phyloP scores from a whole-genome alignment of 176 grass and related monocot species.

The Tillandsia leiboldiana region DNA sequence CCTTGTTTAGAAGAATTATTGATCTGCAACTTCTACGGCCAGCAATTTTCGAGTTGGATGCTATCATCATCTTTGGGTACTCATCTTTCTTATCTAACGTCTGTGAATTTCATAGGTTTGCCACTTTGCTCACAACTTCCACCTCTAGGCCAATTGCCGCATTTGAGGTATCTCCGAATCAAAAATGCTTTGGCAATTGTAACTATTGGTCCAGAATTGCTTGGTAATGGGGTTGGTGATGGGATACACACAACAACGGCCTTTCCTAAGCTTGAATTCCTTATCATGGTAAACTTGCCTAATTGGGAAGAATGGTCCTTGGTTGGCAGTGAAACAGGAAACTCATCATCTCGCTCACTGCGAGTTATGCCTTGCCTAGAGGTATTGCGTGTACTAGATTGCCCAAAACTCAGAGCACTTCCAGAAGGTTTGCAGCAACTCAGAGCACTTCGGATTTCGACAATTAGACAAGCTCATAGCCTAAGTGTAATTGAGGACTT shows the following conservation, averaged over 20 bases:
- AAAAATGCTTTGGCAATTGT: slow-evolving; percentile 3
- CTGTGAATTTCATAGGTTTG: slow-evolving; percentile 1
- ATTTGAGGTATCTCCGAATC: slow-evolving; percentile 20
- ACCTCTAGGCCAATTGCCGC: slow-evolving; percentile 17
- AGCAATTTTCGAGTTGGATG: slow-evolving; percentile 8
- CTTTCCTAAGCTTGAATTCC: slow-evolving; percentile 22
- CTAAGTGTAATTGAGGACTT: slow-evolving; percentile 14
- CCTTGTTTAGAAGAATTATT: slow-evolving; percentile 9
- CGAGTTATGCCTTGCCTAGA: slow-evolving; percentile 10
- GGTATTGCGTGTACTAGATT: neutral
- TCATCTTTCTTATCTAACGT: slow-evolving; percentile 10
- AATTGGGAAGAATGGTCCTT: slow-evolving; percentile 36
- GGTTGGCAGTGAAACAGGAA: neutral
- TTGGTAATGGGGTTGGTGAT: neutral
- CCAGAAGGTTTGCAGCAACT: slow-evolving; percentile 8
- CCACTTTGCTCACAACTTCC: slow-evolving; percentile 17
- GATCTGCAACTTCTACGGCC: neutral
- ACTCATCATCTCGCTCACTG: neutral
- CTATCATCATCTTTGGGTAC: neutral
- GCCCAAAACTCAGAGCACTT: slow-evolving; percentile 22
- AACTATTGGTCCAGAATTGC: slow-evolving; percentile 21
- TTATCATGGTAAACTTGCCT: slow-evolving; percentile 1
- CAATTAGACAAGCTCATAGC: neutral
- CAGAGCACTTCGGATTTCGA: neutral
- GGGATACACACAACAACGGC: neutral